Evolutionary conservation across 441 rosid genomes (phyloP).

Genomic region (Croton laevigatus): DNA sequence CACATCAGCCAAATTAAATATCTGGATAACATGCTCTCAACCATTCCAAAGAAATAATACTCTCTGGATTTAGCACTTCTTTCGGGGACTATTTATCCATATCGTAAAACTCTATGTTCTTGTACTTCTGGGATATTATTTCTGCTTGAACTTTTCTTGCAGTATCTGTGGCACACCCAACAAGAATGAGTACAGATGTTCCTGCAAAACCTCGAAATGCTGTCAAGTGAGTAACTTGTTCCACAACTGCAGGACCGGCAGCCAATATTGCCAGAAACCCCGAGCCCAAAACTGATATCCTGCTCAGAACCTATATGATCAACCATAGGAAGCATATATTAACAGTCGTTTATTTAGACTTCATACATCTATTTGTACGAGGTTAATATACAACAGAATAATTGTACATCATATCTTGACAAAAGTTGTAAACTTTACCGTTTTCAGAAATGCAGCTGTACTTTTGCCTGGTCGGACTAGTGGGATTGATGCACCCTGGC

Average conservation of each 20-base stretch:
- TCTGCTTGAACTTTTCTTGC: slow-evolving; percentile 98
- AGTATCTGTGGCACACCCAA: slow-evolving; percentile 91
- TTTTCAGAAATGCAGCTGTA: slow-evolving; percentile 80
- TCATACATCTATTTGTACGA: too few species aligned
- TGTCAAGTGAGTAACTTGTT: slow-evolving; percentile 84
- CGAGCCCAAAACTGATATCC: slow-evolving; percentile 93
- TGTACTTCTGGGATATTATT: slow-evolving; percentile 92
- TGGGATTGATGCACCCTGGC: slow-evolving; percentile 98
- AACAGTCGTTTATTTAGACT: not conserved
- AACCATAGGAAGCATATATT: slow-evolving; percentile 9
- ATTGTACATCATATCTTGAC: not conserved
- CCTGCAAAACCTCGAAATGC: slow-evolving; percentile 96
- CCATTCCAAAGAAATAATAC: not conserved
- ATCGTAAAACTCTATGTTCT: slow-evolving; percentile 89
- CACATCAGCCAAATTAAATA: slow-evolving; percentile 6
- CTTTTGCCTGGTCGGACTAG: slow-evolving; percentile 96
- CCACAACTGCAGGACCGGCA: slow-evolving; percentile 86
- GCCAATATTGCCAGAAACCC: slow-evolving; percentile 86
- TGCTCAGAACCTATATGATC: slow-evolving; percentile 71
- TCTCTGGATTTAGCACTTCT: not conserved
- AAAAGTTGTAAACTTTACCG: slow-evolving; percentile 43
- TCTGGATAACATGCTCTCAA: not conserved
- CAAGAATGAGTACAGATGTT: slow-evolving; percentile 89
- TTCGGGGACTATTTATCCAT: slow-evolving; percentile 43
- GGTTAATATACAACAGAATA: not conserved